Percentiles rank a stretch among this genome's conserved stretches.
These are phyloP conservation scores for Cutaneotrichosporon spelunceum DNA, from an alignment of 1,284 basidiomycete species.

Conservation along the genomic window DNA sequence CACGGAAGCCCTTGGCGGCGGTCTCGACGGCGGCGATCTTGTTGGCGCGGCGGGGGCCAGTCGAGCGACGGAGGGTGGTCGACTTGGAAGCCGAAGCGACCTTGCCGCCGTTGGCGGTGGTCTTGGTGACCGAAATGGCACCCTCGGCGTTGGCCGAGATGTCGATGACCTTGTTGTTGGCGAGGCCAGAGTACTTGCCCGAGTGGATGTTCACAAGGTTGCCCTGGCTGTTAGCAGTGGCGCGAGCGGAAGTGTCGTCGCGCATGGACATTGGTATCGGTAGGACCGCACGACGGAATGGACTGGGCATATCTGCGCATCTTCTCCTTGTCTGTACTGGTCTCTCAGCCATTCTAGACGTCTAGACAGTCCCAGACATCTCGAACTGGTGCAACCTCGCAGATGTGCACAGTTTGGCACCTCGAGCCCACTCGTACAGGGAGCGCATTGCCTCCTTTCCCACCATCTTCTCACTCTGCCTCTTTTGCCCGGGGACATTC, in stretches of 20 bases:
- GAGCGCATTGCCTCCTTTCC: background rate
- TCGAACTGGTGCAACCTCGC: background rate
- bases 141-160: constrained; percentile 62
- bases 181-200: constrained; percentile 80
- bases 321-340: background rate
- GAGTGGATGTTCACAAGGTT: constrained; percentile 84
- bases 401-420: background rate
- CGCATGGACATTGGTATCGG: background rate
- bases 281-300: background rate
- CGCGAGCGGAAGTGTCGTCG: background rate
- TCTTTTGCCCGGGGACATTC: background rate
- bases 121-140: constrained; percentile 62
- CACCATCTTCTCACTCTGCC: background rate
- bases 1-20: constrained; percentile 72
- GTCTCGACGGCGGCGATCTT: constrained; percentile 64
- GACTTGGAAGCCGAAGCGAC: constrained; percentile 48
- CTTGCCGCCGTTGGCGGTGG: constrained; percentile 60
- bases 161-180: constrained; percentile 73
- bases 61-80: constrained; percentile 64
- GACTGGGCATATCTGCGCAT: background rate
- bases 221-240: constrained; percentile 56
- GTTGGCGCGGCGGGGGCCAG: constrained; percentile 69
- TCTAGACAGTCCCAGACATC: background rate
- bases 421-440: background rate
- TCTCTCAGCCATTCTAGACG: background rate